phyloP scores from a whole-genome alignment of 1,284 basidiomycete genomes.

The Ceratobasidium sp. region DNA sequence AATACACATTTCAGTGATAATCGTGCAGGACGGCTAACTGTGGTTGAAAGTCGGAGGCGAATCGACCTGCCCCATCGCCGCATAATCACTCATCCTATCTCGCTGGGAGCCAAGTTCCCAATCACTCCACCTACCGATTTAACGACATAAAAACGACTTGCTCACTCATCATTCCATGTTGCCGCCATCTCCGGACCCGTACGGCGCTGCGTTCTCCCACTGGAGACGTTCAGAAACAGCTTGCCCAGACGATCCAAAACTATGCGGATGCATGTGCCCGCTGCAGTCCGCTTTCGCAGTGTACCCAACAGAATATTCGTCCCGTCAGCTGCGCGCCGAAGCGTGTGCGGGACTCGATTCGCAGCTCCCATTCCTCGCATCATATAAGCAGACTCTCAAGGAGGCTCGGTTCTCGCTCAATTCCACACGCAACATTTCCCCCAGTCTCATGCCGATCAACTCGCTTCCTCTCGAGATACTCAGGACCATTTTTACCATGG shows the following conservation, averaged over 20 bases:
- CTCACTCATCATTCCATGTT: background rate
- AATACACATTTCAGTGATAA: too few species aligned
- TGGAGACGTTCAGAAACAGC: background rate
- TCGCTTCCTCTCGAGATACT: background rate
- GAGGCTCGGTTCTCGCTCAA: background rate
- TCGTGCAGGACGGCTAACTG: too few species aligned
- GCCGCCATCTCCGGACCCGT: background rate
- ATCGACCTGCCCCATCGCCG: too few species aligned
- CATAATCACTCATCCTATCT: too few species aligned
- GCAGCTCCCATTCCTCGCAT: background rate
- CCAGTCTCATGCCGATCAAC: background rate
- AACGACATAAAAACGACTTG: too few species aligned
- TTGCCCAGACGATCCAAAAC: background rate
- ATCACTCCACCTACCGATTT: too few species aligned
- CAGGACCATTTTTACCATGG: too few species aligned
- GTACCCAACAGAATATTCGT: background rate
- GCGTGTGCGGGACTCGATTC: background rate
- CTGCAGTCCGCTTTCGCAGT: background rate
- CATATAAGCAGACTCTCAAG: background rate
- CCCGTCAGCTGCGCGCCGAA: background rate
- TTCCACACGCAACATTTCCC: background rate
- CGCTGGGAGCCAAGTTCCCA: too few species aligned
- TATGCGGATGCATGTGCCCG: background rate
- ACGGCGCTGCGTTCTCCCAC: background rate
- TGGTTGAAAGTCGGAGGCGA: too few species aligned